Evolutionary conservation across 1,284 basidiomycete genomes (phyloP).

Genomic region (Tilletia horrida): DNA sequence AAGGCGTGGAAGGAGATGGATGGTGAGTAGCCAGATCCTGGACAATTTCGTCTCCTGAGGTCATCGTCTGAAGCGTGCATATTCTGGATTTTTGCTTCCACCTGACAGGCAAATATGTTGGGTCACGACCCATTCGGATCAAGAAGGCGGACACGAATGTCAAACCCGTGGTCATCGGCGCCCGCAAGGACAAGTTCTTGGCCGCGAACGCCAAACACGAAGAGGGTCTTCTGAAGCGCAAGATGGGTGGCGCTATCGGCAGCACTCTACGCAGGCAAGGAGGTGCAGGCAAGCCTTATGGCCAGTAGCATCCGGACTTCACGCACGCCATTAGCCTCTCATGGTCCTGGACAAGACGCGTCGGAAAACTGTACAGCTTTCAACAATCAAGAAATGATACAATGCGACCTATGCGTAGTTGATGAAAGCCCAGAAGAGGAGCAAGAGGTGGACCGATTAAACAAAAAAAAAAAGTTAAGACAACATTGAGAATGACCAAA

Average conservation of each 20-base stretch:
- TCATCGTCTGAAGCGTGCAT: no score
- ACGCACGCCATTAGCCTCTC: no score
- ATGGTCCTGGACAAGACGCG: no score
- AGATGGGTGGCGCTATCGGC: slow-evolving; percentile 53
- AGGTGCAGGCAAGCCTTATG: slow-evolving; percentile 12
- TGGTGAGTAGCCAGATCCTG: slow-evolving; percentile 60
- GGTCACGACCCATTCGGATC: slow-evolving; percentile 47
- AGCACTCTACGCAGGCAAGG: slow-evolving; percentile 29
- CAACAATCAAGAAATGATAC: neutral
- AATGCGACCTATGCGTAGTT: no score
- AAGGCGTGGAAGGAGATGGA: slow-evolving; percentile 99
- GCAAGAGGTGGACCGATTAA: no score
- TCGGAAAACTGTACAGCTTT: no score
- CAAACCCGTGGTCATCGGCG: slow-evolving; percentile 43
- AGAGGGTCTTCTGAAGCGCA: slow-evolving; percentile 33
- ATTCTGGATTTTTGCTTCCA: no score
- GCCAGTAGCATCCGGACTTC: neutral
- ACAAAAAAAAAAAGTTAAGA: no score
- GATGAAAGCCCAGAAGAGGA: no score
- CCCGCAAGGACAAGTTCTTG: slow-evolving; percentile 49
- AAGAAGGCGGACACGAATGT: slow-evolving; percentile 50
- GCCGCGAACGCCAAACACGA: slow-evolving; percentile 45
- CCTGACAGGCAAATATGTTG: slow-evolving; percentile 45
- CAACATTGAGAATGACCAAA: neutral
- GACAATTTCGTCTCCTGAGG: neutral